Evolutionary conservation across 495 filamentous ascomycete species (phyloP), one percentile per base, ranked within the genome.

Genomic region (Ascobolus immersus): DNA sequence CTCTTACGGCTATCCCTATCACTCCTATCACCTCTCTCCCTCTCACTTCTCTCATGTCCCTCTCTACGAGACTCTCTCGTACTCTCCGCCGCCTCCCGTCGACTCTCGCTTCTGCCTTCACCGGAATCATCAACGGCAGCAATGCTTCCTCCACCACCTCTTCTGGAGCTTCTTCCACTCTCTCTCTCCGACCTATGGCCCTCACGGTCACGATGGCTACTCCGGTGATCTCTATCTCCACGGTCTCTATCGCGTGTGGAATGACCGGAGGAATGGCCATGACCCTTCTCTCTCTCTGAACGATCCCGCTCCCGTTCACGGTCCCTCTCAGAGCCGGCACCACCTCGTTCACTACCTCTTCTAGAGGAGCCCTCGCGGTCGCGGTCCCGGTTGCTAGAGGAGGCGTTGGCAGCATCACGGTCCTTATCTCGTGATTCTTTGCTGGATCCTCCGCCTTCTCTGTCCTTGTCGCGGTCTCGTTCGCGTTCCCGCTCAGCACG

Each of bases 321-420:
- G 7, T 37, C 39, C 14, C 34, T 38, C 22, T 41, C 39, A 9
- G 12, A n/a, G n/a, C 28, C 12, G 15, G 13, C 28, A n/a, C 39
- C 20, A 20, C 25, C 36, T n/a, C 34, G 35, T 15, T 37, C 38
- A 5, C 39, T 29, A 4, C 39, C 39, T 18, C 34, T 19, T 21
- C 37, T 27, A 26, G 33, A 46, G 44, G 4, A 43, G 44, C 6
- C 43, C 44, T 14, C 44, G 46, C 8, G n/a, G n/a, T n/a, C n/a
- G n/a, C 44, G 44, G 15, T 42, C 46, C 5, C 44, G 43, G 21
- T 44, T 39, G 11, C 46, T 42, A 20, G 38, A 43, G 3, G 43
- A 31, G 12, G 43, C 37, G 12, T 30, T 36, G 14, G 18, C 26
- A n/a, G 14, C 28, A 31, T 31, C 28, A 31, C 4, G 12, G 6